Evolutionary conservation across 78 protist genomes (phyloP).

Genomic region (Chrysochromulina tobinii): DNA sequence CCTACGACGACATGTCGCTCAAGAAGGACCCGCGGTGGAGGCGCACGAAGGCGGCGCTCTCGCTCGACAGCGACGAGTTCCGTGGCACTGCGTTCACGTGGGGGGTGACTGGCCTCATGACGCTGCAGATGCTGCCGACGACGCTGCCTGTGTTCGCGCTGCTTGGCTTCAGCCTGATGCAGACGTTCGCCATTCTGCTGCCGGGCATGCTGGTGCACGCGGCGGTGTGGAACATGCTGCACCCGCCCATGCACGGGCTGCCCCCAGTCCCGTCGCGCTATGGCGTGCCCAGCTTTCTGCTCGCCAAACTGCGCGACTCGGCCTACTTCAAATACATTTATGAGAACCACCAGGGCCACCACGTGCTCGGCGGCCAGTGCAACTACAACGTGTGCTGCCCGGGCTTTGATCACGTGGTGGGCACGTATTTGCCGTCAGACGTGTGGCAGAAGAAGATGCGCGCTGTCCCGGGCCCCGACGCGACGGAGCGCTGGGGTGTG

Average conservation of each 20-base stretch:
- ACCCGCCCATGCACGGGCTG: conserved; percentile 17
- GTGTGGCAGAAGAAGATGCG: not conserved
- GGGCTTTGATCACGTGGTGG: not conserved
- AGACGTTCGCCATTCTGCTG: not conserved
- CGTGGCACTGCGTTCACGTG: conserved; percentile 18
- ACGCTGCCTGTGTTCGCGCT: not conserved
- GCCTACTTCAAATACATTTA: not conserved
- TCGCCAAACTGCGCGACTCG: not conserved
- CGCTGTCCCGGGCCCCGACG: not conserved
- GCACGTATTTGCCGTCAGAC: not conserved
- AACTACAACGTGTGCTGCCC: conserved; percentile 30
- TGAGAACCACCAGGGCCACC: conserved; percentile 19
- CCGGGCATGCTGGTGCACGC: conserved; percentile 11
- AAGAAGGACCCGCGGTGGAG: conserved; percentile 11
- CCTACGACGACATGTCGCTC: conserved; percentile 29
- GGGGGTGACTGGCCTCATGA: not conserved
- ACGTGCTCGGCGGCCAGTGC: conserved; percentile 20
- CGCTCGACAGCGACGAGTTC: not conserved
- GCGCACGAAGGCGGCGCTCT: not conserved
- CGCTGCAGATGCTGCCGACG: not conserved
- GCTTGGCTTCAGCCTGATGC: not conserved
- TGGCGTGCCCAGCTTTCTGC: not conserved
- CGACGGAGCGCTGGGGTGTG: not conserved
- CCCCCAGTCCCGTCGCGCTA: not conserved
- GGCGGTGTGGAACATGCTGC: conserved; percentile 5